phyloP scores from a whole-genome alignment of 768 basidiomycete species.

The Rhizopogon vinicolor region DNA sequence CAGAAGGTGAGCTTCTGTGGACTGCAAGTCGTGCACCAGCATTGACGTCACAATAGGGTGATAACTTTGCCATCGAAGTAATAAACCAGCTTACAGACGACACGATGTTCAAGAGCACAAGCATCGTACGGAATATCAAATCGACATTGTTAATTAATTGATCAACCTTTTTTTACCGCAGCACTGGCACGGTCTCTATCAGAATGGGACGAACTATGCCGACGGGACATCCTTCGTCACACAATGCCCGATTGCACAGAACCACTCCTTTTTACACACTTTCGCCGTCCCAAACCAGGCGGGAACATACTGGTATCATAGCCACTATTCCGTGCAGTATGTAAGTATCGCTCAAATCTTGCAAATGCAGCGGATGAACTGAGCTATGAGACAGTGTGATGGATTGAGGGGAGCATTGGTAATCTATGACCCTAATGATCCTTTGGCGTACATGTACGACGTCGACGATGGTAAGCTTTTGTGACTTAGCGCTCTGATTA shows the following conservation, averaged over 20 bases:
- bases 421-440: conserved; percentile 40
- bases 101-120: conserved; percentile 45
- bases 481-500: too few species aligned
- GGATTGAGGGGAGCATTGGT: conserved; percentile 26
- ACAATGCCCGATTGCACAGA: conserved; percentile 24
- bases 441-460: conserved; percentile 34
- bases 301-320: conserved; percentile 32
- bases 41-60: conserved; percentile 24
- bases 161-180: conserved; percentile 10
- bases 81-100: conserved; percentile 39
- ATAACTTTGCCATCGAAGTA: conserved; percentile 39
- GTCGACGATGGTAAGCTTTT: conserved; percentile 34
- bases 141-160: not conserved
- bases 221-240: conserved; percentile 39
- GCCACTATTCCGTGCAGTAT: conserved; percentile 34
- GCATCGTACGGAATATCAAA: conserved; percentile 34
- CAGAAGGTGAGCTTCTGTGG: conserved; percentile 24
- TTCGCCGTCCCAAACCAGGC: conserved; percentile 20
- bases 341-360: conserved; percentile 3
- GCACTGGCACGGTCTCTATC: conserved; percentile 56
- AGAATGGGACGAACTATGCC: conserved; percentile 36
- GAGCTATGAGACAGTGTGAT: conserved; percentile 8
- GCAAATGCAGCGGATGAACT: not conserved
- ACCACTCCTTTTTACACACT: conserved; percentile 15
- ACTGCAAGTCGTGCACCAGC: not conserved